These are phyloP conservation scores for Betula pendula DNA, from an alignment of 306 rosid genomes.

Conservation along the genomic window DNA sequence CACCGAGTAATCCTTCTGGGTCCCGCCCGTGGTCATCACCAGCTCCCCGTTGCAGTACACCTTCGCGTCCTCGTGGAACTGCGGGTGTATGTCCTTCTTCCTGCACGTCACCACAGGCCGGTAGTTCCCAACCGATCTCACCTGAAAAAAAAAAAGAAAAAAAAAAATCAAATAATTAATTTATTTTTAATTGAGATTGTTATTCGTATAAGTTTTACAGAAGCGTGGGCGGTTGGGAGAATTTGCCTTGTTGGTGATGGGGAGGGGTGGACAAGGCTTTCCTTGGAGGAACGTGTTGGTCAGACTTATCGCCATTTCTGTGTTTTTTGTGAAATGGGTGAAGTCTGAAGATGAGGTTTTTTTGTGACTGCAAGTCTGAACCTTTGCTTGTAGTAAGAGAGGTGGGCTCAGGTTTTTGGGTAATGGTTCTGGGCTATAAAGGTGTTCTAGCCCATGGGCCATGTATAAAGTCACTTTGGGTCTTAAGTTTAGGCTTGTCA, in stretches of 20 bases:
- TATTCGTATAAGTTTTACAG: no score
- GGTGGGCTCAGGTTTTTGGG: background rate
- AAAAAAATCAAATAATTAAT: background rate
- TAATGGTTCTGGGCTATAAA: no score
- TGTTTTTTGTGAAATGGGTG: background rate
- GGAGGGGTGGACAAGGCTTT: conserved; percentile 33
- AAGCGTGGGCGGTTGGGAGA: background rate
- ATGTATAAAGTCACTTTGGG: no score
- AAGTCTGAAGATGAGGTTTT: conserved; percentile 35
- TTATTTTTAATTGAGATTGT: background rate
- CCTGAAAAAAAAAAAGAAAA: conserved; percentile 26
- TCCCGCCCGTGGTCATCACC: conserved; percentile 91
- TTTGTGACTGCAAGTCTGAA: background rate
- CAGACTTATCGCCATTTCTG: conserved; percentile 63
- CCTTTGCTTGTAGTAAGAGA: background rate
- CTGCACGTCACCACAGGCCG: conserved; percentile 57
- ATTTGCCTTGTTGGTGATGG: conserved; percentile 40
- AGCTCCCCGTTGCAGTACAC: conserved; percentile 81
- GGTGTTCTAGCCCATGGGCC: no score
- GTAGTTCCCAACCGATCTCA: conserved; percentile 18
- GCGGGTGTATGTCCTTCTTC: conserved; percentile 88
- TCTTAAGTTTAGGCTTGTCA: no score
- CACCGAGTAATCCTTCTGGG: conserved; percentile 84
- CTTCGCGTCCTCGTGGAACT: conserved; percentile 72
- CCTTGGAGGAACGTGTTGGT: conserved; percentile 53